Evolutionary conservation across 2,329 filamentous ascomycete species (phyloP), one percentile per base, ranked within the genome.

Genomic region (Aureobasidium lini): DNA sequence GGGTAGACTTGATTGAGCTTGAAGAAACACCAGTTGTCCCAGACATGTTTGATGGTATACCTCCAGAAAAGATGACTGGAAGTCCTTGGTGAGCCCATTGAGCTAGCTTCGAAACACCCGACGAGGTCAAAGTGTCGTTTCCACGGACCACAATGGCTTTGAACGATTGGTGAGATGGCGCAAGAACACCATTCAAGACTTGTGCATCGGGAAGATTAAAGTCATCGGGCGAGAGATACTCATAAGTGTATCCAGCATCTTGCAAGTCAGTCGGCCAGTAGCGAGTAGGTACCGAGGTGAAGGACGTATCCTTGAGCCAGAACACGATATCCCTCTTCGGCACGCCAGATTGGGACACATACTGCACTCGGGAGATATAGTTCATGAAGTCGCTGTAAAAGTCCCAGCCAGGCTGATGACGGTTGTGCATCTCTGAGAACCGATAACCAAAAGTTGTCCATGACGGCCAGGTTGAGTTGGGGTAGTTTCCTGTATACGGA

Each of bases 391-490:
- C 73, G 5, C 64, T 63, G 39, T 75, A 72, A 32, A 72, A 68
- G 15, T 71, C 67, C 74, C 75, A 80, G 1, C 69, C 71, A 1
- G 78, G 78, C 50, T 77, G 73, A 6, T 72, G 68, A 0, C 64
- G 67, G 4, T 68, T 68, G 60, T 74, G 72, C 66, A 74, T 71
- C n/a, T 76, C 74, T 0, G 72, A 71, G 57, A 75, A 78, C 0
- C 67, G 42, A 61, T 77, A 80, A 6, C 56, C 60, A 60, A 80
- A 80, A 0, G 77, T 70, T 0, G 73, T 74, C 54, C 72, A 78
- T 0, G 75, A 76, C 0, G 79, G 79, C 78, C 78, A 81, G 0
- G 78, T 79, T 0, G 78, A 80, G 50, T 75, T 73, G 0, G 65
- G 65, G 57, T 79, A 80, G 5, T 72, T 63, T 1, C 73, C 74